Conservation (phyloP, 2,329 filamentous ascomycete genomes). For the Phoma sp. region DNA sequence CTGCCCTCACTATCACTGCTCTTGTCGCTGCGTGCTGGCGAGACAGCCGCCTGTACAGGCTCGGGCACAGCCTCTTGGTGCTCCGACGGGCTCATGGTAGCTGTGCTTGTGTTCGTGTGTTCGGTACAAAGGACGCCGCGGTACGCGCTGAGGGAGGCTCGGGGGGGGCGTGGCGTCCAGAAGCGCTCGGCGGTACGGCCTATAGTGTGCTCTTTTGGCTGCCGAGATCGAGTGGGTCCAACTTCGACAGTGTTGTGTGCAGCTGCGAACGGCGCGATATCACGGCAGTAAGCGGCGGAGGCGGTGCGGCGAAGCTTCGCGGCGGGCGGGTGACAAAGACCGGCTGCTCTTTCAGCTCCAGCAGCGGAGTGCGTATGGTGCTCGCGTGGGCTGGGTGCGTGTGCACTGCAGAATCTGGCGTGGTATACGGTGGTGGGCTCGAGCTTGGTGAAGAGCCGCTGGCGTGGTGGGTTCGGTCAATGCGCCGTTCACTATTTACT, state of each 20-base stretch:
- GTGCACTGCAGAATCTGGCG: slow-evolving; percentile 17
- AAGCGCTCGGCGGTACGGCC: neutral
- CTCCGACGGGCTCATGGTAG: slow-evolving; percentile 38
- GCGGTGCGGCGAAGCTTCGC: slow-evolving; percentile 8
- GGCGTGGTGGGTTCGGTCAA: slow-evolving; percentile 32
- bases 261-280: slow-evolving; percentile 4
- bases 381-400: neutral
- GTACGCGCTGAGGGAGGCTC: slow-evolving; percentile 10
- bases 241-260: slow-evolving; percentile 4
- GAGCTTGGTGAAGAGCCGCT: slow-evolving; percentile 28
- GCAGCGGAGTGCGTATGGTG: neutral
- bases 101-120: slow-evolving; percentile 8
- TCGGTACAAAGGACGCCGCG: slow-evolving; percentile 6
- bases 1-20: slow-evolving; percentile 60
- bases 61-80: slow-evolving; percentile 25
- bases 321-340: neutral
- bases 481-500: slow-evolving; percentile 37
- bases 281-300: neutral
- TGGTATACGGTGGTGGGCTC: slow-evolving; percentile 15
- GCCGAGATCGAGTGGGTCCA: neutral
- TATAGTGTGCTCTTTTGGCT: neutral
- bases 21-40: slow-evolving; percentile 50
- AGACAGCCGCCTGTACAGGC: slow-evolving; percentile 21
- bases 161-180: slow-evolving; percentile 1
- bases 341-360: neutral